These are phyloP conservation scores for Pterocarpus macrocarpus DNA, from an alignment of 306 rosid species.

Conservation along the genomic window DNA sequence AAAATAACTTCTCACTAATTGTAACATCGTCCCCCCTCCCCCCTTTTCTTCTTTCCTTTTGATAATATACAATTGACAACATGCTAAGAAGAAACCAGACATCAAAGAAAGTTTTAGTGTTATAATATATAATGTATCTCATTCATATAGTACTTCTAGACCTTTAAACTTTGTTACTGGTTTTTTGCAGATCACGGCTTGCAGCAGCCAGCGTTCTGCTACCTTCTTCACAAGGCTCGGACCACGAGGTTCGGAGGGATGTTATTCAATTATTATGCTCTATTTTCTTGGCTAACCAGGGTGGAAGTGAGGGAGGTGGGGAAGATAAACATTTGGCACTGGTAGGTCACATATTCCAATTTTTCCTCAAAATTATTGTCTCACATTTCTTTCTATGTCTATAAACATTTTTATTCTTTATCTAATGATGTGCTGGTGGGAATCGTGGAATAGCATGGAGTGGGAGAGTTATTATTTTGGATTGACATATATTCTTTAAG, in stretches of 20 bases:
- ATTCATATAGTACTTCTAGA: background rate
- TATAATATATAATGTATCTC: constrained; percentile 5
- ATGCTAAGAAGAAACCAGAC: constrained; percentile 1
- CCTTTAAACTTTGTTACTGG: constrained; percentile 28
- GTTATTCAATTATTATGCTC: constrained; percentile 76
- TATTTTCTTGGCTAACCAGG: constrained; percentile 92
- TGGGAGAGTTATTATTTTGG: constrained; percentile 17
- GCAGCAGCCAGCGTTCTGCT: constrained; percentile 59
- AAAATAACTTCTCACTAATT: constrained; percentile 3
- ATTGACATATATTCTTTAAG: background rate
- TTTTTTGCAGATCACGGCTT: constrained; percentile 57
- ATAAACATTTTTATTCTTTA: constrained; percentile 12
- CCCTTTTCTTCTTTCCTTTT: background rate
- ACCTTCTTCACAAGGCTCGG: constrained; percentile 59
- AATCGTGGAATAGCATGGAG: background rate
- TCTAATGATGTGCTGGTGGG: constrained; percentile 3
- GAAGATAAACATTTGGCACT: constrained; percentile 60
- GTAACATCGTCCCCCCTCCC: background rate
- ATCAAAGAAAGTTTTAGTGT: background rate
- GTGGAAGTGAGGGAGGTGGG: constrained; percentile 75
- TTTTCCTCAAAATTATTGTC: constrained; percentile 27
- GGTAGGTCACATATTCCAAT: constrained; percentile 64
- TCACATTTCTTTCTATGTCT: background rate
- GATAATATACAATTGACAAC: background rate
- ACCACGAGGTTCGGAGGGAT: constrained; percentile 61